A percentile compares a stretch with the other conserved stretches of the same genome.
Conservation (phyloP, 176 grass and related monocot species). For the Poa annua region DNA sequence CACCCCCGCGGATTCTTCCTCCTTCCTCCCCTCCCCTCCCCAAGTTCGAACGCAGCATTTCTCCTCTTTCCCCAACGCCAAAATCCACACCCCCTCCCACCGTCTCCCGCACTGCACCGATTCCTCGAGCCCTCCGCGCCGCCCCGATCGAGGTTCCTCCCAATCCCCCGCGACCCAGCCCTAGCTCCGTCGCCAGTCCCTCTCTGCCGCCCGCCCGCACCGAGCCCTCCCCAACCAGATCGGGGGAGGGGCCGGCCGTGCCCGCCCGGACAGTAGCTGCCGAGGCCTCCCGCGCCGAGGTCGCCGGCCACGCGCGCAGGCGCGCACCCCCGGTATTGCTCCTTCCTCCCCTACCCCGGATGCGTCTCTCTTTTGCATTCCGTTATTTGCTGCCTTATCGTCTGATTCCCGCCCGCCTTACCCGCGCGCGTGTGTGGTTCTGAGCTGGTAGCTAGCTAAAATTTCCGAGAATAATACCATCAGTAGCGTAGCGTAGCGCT, state of each 20-base stretch:
- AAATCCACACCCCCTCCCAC: background rate
- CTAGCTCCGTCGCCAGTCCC: background rate
- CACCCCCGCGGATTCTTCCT: background rate
- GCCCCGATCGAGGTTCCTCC: background rate
- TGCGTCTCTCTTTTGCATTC: background rate
- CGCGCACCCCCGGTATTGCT: background rate
- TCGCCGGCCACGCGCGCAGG: background rate
- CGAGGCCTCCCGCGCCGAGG: background rate
- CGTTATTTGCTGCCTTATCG: background rate
- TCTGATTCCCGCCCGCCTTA: background rate
- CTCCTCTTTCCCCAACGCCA: background rate
- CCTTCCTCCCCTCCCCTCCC: background rate
- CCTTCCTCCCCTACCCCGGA: background rate
- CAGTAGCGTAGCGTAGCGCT: background rate
- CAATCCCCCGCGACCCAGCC: background rate
- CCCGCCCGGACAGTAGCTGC: background rate
- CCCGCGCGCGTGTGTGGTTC: background rate
- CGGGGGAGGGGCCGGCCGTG: background rate
- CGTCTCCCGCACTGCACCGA: background rate
- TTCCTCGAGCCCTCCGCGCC: background rate
- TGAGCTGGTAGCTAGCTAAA: background rate
- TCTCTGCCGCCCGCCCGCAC: background rate
- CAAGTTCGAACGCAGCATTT: background rate
- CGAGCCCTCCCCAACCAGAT: background rate
- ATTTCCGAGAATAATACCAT: background rate